phyloP scores from a whole-genome alignment of 2,329 filamentous ascomycete species.

The Nemania abortiva region DNA sequence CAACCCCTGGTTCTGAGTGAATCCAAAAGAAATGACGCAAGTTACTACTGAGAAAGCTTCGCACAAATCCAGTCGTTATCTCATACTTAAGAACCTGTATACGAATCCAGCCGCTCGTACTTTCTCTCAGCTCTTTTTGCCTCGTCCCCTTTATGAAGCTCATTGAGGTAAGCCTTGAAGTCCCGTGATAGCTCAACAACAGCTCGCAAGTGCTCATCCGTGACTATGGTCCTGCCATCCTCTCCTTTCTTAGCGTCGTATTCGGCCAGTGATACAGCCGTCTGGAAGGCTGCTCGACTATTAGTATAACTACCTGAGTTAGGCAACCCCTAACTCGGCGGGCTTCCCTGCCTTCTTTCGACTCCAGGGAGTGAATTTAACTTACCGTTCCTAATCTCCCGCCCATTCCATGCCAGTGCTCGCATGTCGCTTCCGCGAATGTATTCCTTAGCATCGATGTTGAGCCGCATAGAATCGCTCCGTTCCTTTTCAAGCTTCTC shows the following conservation, averaged over 20 bases:
- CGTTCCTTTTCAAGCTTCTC: slow-evolving; percentile 48
- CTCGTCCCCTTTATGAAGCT: slow-evolving; percentile 41
- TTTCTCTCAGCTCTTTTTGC: slow-evolving; percentile 32
- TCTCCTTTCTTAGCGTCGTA: slow-evolving; percentile 51
- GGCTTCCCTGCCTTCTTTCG: neutral
- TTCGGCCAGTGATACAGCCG: slow-evolving; percentile 50
- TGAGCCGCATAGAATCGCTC: slow-evolving; percentile 43
- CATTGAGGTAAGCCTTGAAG: slow-evolving; percentile 48
- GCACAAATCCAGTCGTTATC: no score
- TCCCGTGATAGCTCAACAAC: slow-evolving; percentile 48
- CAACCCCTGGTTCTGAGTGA: no score
- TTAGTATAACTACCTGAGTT: no score
- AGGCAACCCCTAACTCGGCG: no score
- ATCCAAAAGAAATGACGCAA: no score
- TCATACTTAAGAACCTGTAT: neutral
- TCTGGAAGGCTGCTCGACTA: slow-evolving; percentile 46
- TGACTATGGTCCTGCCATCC: slow-evolving; percentile 45
- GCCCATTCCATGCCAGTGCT: slow-evolving; percentile 42
- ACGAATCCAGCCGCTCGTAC: slow-evolving; percentile 31
- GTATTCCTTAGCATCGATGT: slow-evolving; percentile 43
- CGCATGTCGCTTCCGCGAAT: slow-evolving; percentile 36
- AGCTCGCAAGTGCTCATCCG: slow-evolving; percentile 46
- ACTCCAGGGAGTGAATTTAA: neutral
- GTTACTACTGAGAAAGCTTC: no score
- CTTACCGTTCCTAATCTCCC: slow-evolving; percentile 44